phyloP scores from a whole-genome alignment of 768 basidiomycete genomes.

The Boletus tylopilopsis region DNA sequence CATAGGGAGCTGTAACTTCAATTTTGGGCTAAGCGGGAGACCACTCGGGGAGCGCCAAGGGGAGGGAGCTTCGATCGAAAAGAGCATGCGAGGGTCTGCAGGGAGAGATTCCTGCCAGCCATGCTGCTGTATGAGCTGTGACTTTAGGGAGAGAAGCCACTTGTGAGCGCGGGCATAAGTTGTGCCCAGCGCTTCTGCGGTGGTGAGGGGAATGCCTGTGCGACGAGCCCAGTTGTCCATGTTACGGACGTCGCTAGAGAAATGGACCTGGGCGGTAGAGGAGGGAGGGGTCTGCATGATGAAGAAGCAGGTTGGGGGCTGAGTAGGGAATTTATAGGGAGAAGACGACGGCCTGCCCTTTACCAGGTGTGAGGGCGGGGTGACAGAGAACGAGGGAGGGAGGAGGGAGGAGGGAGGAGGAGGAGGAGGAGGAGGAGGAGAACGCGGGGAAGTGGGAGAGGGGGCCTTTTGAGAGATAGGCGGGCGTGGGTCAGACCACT shows the following conservation, averaged over 20 bases:
- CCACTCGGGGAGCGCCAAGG: slow-evolving; percentile 76
- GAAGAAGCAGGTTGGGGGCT: background rate
- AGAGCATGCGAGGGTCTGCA: slow-evolving; percentile 68
- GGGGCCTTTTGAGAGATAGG: slow-evolving; percentile 41
- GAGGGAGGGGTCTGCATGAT: slow-evolving; percentile 33
- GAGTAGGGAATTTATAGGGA: slow-evolving; percentile 25
- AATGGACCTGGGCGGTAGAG: slow-evolving; percentile 60
- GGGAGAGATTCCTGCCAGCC: slow-evolving; percentile 63
- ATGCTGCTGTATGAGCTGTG: slow-evolving; percentile 61
- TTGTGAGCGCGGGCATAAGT: slow-evolving; percentile 80
- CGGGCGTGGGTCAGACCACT: slow-evolving; percentile 42
- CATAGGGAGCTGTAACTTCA: slow-evolving; percentile 69
- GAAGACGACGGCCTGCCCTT: slow-evolving; percentile 26
- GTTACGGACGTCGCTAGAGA: slow-evolving; percentile 74
- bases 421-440: slow-evolving; percentile 24
- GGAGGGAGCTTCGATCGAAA: slow-evolving; percentile 73
- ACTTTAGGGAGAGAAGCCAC: slow-evolving; percentile 63
- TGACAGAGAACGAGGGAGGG: slow-evolving; percentile 21
- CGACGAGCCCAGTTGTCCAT: slow-evolving; percentile 83
- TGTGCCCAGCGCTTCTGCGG: slow-evolving; percentile 75
- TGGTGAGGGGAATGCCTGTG: slow-evolving; percentile 77
- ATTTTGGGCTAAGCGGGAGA: slow-evolving; percentile 71
- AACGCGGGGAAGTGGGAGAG: slow-evolving; percentile 6
- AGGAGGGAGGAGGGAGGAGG: slow-evolving; percentile 24
- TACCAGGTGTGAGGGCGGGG: slow-evolving; percentile 27